Conservation (phyloP, 768 basidiomycete genomes). For the Rhodotorula babjevae region DNA sequence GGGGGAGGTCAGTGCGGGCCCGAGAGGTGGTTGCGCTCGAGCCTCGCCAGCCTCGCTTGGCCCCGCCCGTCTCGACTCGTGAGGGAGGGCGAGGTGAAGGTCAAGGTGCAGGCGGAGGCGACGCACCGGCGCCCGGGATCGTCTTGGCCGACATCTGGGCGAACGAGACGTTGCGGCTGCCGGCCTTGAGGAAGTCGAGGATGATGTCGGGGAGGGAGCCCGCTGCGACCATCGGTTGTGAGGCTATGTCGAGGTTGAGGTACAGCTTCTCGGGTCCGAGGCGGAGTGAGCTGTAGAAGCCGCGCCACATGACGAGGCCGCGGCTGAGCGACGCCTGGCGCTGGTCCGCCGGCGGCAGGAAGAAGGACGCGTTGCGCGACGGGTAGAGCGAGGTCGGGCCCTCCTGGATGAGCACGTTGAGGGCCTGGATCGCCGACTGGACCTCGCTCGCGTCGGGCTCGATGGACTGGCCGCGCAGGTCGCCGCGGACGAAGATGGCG, state of each 20-base stretch:
- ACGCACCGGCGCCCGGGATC: neutral
- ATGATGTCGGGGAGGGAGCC: slow-evolving; percentile 30
- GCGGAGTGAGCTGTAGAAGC: slow-evolving; percentile 30
- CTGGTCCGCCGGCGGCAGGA: slow-evolving; percentile 1
- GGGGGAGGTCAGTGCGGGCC: no score
- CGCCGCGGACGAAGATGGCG: slow-evolving; percentile 9
- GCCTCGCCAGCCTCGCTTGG: no score
- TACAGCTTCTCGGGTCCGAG: slow-evolving; percentile 3
- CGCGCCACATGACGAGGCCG: slow-evolving; percentile 32
- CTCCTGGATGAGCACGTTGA: slow-evolving; percentile 16
- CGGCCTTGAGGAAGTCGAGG: slow-evolving; percentile 18
- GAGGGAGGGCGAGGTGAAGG: no score
- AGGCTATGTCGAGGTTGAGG: slow-evolving; percentile 23
- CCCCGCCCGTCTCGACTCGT: no score
- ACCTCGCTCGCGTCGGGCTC: neutral
- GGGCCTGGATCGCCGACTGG: slow-evolving; percentile 1
- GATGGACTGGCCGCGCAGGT: neutral
- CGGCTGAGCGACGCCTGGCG: neutral
- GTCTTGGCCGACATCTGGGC: slow-evolving; percentile 2
- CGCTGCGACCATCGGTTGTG: slow-evolving; percentile 3
- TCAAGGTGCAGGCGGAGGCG: no score
- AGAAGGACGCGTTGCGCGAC: slow-evolving; percentile 3
- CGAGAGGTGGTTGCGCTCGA: no score
- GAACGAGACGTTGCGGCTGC: neutral
- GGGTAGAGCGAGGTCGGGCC: neutral